Base-by-base conservation (phyloP, 1,284 basidiomycete genomes). In the Tilletia walkeri region DNA sequence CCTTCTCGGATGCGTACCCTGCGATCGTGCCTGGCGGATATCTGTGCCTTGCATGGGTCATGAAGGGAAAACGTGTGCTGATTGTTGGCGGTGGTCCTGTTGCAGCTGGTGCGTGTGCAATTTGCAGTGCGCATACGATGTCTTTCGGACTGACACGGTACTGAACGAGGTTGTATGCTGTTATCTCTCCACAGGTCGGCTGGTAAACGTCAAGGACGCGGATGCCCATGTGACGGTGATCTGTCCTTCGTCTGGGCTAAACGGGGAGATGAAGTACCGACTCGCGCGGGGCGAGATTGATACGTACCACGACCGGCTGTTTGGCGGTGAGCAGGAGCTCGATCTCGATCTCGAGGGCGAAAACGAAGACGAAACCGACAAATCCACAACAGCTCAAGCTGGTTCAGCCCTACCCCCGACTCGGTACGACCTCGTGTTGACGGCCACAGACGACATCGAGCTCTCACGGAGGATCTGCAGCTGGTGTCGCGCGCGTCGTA, bases 61-160 rank as follows among this genome's bases (percentile, higher is more conserved):
- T 95, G 83, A 91, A 90, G 76, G 86, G 87, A 75, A 92, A 90
- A 81, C 86, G 86, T 61, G 92, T 95, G 24, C 89, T 96, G 77
- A 88, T 95, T 78, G 88, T 95, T 73, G 92, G 95, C 68, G 93
- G 93, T n/a, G 94, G 93, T 59, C 89, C 91, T 74, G 90, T 95
- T 61, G 93, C 91, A 48, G 91, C 89, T 1, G 89, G 91, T 73
- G 71, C 72, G 65, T 69, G 36, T 20, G 12, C 9, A 14, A 1
- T 14, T 53, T 53, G 14, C 50, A 53, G 24, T n/a, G 24, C 50
- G 2, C 50, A 53, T 30, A 53, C 50, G n/a, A 30, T 30, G 24
- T 30, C 24, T 30, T 30, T 30, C 1, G 7, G 1, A 53, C 18
- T 14, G 50, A 53, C 2, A 10, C 24, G 12, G 7, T 30, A 18